phyloP scores from a whole-genome alignment of 2,329 filamentous ascomycete species.

The Hypoxylon sp. region DNA sequence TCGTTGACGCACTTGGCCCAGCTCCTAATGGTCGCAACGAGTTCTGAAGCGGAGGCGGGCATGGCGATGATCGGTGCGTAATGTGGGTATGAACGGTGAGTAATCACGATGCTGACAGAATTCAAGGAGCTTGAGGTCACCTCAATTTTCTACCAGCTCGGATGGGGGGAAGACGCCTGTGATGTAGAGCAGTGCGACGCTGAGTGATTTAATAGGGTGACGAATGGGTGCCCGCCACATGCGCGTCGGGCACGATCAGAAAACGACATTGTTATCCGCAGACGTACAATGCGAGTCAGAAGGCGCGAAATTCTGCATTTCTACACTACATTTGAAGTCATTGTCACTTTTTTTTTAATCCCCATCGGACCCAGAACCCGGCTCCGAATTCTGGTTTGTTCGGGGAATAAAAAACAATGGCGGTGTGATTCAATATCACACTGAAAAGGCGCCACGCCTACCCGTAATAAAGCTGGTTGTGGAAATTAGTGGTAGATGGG shows the following conservation, averaged over 20 bases:
- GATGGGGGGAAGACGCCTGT: constrained; percentile 3
- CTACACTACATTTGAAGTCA: constrained; percentile 13
- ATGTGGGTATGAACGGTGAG: constrained; percentile 2
- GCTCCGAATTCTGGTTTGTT: constrained; percentile 11
- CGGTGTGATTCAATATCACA: constrained; percentile 25
- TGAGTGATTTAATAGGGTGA: constrained; percentile 13
- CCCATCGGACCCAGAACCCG: constrained; percentile 5
- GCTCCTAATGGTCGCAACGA: constrained; percentile 31
- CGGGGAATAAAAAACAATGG: constrained; percentile 26
- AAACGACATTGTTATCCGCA: constrained; percentile 26
- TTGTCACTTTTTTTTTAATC: constrained; percentile 22
- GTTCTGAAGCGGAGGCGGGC: constrained; percentile 29
- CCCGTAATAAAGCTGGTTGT: constrained; percentile 6
- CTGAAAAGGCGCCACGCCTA: constrained; percentile 21
- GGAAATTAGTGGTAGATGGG: constrained; percentile 21
- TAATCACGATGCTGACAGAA: constrained; percentile 5
- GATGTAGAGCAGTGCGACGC: constrained; percentile 15
- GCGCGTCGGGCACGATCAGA: constrained; percentile 22
- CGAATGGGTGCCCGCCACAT: constrained; percentile 35
- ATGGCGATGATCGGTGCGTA: constrained; percentile 26
- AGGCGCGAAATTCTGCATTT: constrained; percentile 9
- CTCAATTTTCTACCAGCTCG: constrained; percentile 7
- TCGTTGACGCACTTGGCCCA: constrained; percentile 41
- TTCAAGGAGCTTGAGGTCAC: background rate
- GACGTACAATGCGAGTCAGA: constrained; percentile 13